Evolutionary conservation across 352 stramenopile species (phyloP).

Genomic region (Hyphochytrium catenoides): DNA sequence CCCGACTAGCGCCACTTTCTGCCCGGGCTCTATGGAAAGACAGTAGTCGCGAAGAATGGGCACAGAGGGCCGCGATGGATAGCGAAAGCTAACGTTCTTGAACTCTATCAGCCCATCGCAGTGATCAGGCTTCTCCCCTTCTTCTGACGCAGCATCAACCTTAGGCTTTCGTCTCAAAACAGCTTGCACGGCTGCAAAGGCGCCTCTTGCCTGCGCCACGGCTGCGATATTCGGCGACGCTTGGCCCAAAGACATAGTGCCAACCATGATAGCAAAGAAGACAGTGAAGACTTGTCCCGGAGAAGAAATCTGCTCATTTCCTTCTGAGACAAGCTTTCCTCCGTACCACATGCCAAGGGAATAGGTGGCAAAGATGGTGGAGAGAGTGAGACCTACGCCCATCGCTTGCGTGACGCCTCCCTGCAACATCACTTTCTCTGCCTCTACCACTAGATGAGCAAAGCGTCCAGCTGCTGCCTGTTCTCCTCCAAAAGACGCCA

Average conservation of each 20-base stretch:
- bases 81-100: slow-evolving; percentile 34
- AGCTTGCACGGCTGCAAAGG: slow-evolving; percentile 15
- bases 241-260: slow-evolving; percentile 15
- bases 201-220: slow-evolving; percentile 15
- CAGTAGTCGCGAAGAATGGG: slow-evolving; percentile 8
- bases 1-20: slow-evolving; percentile 19
- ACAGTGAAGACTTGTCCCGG: slow-evolving; percentile 18
- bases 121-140: slow-evolving; percentile 13
- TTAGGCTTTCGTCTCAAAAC: slow-evolving; percentile 20
- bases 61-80: slow-evolving; percentile 26
- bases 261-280: slow-evolving; percentile 23
- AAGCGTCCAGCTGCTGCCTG: no score
- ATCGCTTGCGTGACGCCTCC: no score
- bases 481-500: no score
- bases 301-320: slow-evolving; percentile 7
- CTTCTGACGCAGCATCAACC: slow-evolving; percentile 20
- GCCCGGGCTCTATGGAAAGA: slow-evolving; percentile 14
- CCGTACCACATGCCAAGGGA: slow-evolving; percentile 24
- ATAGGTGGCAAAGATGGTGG: slow-evolving; percentile 23
- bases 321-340: slow-evolving; percentile 15
- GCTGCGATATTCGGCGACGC: slow-evolving; percentile 21
- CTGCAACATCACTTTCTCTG: no score
- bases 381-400: no score
- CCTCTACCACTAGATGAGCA: no score
- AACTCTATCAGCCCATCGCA: slow-evolving; percentile 25